Base-by-base conservation (phyloP, 1,139 yeast species). In the Kodamaea fungicola region DNA sequence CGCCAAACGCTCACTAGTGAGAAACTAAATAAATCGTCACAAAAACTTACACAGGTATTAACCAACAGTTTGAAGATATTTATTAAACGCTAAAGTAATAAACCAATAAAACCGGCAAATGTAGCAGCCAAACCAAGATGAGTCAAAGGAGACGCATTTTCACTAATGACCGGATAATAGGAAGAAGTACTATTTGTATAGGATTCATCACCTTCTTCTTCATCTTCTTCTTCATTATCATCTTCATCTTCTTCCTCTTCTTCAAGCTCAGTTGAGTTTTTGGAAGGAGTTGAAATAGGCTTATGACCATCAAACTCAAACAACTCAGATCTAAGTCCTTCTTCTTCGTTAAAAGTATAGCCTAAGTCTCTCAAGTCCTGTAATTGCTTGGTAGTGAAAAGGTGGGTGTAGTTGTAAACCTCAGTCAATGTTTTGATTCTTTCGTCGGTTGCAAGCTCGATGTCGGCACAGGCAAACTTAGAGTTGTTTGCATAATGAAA, bases 381-480 rank as follows among this genome's bases (percentile, higher is more conserved):
- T 19, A 27, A 31, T 10, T 26, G 28, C 7, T 24, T 24, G 12
- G 31, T 16, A 23, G 24, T 34, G 4, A 22, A 27, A 24, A 35
- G 28, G 19, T 40, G 37, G 6, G 27, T 28, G 22, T 39, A 41
- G 10, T 43, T 42, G 38, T 58, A 62, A 34, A 59, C 66, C 16
- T 48, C 45, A 32, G 57, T 52, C 41, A 67, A 55, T 32, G 52
- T 48, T 33, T 52, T 45, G 27, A 64, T 42, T 41, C 61, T 50
- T 4, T 42, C 49, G 26, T 51, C 54, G 24, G 50, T 44, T 5
- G 70, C 73, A 32, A 56, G 42, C 39, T 63, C 62, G 41, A 78
- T 76, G 45, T 75, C 74, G 10, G 82, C 80, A 59, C 84, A 78
- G 10, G 83, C 83, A 51, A 78, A 67, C 44, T 67, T 72, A 23